phyloP scores from a whole-genome alignment of 139 green algal species.

The Chlorella vulgaris region DNA sequence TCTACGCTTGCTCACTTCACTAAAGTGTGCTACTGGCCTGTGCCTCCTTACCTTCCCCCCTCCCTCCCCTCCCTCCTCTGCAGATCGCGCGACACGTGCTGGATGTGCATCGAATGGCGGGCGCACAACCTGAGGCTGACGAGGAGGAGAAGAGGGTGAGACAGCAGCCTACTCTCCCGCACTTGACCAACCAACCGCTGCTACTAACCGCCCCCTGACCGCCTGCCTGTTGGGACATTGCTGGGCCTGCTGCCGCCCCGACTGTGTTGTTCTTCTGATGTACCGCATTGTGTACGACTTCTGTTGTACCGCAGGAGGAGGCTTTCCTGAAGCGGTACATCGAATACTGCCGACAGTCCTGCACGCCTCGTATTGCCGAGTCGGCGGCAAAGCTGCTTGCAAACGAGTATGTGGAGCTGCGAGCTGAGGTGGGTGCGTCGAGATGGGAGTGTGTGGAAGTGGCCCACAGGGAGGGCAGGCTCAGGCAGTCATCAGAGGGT shows the following conservation, averaged over 20 bases:
- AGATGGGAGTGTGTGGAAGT: background rate
- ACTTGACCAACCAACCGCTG: background rate
- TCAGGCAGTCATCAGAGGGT: no score
- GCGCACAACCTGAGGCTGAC: slow-evolving; percentile 34
- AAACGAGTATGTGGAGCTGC: slow-evolving; percentile 89
- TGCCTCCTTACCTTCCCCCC: no score
- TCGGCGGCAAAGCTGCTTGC: slow-evolving; percentile 70
- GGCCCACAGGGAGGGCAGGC: no score
- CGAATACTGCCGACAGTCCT: slow-evolving; percentile 82
- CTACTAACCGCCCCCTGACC: background rate
- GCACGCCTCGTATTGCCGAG: slow-evolving; percentile 79
- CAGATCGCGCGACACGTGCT: slow-evolving; percentile 83
- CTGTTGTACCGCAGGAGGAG: slow-evolving; percentile 58
- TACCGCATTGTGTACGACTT: background rate
- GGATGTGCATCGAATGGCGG: slow-evolving; percentile 66
- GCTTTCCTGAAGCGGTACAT: slow-evolving; percentile 92
- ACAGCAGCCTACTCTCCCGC: background rate
- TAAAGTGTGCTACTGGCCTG: no score
- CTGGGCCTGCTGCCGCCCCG: no score
- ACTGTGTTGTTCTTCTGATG: no score
- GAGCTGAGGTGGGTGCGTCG: slow-evolving; percentile 68
- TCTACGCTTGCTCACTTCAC: no score
- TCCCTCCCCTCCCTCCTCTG: background rate
- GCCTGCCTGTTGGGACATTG: no score
- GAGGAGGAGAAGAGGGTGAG: slow-evolving; percentile 42